phyloP scores from a whole-genome alignment of 2,329 filamentous ascomycete species.

The Calonectria pauciramosa region DNA sequence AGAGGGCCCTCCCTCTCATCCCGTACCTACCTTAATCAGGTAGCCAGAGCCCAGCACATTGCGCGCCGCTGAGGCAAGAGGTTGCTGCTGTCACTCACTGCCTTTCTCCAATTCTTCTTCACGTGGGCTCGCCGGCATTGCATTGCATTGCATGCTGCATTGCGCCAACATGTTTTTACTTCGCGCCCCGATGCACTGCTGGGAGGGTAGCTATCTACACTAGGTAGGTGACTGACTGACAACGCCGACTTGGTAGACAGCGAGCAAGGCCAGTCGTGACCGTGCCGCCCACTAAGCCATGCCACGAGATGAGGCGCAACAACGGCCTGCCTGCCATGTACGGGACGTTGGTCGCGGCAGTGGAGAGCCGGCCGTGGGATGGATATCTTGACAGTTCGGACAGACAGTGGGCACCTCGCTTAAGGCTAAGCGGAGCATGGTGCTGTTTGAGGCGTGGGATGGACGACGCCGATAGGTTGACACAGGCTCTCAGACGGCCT shows the following conservation, averaged over 20 bases:
- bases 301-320: constrained; percentile 10
- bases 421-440: constrained; percentile 43
- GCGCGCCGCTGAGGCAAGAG: neutral
- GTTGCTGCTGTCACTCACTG: neutral
- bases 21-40: constrained; percentile 18
- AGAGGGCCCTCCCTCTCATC: neutral
- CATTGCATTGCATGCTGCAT: constrained; percentile 14
- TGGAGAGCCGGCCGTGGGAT: constrained; percentile 12
- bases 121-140: constrained; percentile 5
- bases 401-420: constrained; percentile 41
- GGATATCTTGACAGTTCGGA: constrained; percentile 6
- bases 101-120: neutral
- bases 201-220: neutral
- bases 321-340: constrained; percentile 7
- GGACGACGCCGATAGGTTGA: constrained; percentile 35
- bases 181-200: neutral
- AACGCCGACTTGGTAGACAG: neutral
- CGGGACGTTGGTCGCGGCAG: constrained; percentile 10
- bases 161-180: neutral
- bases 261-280: neutral
- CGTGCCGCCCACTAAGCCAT: constrained; percentile 1
- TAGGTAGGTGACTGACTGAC: neutral
- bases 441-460: constrained; percentile 41
- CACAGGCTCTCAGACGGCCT: constrained; percentile 42
- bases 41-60: constrained; percentile 1